Base-by-base conservation (phyloP, 495 filamentous ascomycete species). In the Stereocaulon alpinum region DNA sequence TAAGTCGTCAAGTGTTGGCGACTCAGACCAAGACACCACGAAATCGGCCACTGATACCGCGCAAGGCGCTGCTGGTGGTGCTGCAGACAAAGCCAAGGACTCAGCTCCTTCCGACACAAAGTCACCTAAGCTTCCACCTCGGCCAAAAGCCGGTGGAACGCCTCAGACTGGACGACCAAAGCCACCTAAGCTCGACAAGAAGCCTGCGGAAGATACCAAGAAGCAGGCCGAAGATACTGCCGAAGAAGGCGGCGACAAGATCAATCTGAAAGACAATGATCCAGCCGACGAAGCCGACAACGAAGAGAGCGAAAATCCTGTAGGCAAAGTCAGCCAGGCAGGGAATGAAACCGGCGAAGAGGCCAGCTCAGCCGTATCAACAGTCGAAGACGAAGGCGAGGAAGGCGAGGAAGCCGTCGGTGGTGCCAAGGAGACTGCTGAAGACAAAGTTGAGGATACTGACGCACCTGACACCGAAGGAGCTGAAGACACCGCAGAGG, bases 401-500 rank as follows among this genome's bases (percentile, higher is more conserved):
- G 69, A 73, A 49, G 66, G 64, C 17, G 65, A 64, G 10, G 71
- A 73, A 45, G 51, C 56, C 17, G 60, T 62, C 22, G 71, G 61
- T 34, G 56, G 58, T 20, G 61, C 61, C n/a, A 63, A 61, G 40
- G 55, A 72, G 44, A 63, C 66, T 9, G 70, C 67, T 53, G 70
- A 73, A 51, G 72, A 59, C 55, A 43, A 63, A 20, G 61, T 58
- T 40, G 58, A 70, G 60, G 59, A 70, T 66, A 63, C 73, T 67
- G 40, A 73, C 34, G 68, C 68, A 17, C 37, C 47, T 42, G 68
- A 59, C 2, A 68, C 68, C 12, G 66, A 70, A 42, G 67, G 68
- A 12, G 64, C 68, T 40, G 44, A 62, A 59, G 60, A 65, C 20
- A 62, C 63, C 40, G 63, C 63, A 6, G 62, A 57, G 41, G 43